phyloP scores from a whole-genome alignment of 495 filamentous ascomycete species.

The Astrocystis sublimbata region DNA sequence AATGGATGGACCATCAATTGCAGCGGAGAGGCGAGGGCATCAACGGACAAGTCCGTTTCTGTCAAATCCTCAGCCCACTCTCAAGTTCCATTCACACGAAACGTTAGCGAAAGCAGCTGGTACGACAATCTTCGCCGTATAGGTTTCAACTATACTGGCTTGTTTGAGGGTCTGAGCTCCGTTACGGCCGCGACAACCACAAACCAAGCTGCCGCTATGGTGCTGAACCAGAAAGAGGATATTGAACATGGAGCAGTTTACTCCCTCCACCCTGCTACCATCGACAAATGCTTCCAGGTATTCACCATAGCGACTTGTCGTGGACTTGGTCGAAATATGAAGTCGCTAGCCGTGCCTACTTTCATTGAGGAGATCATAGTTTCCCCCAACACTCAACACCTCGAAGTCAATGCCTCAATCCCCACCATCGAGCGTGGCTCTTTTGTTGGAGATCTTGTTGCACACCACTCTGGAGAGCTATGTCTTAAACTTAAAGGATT shows the following conservation, averaged over 20 bases:
- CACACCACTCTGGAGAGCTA: too few species aligned
- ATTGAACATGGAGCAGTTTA: too few species aligned
- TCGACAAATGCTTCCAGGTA: constrained; percentile 3
- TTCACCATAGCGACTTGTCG: background rate
- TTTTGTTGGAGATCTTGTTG: background rate
- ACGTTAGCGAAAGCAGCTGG: background rate
- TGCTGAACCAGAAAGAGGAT: too few species aligned
- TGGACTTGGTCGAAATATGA: constrained; percentile 2
- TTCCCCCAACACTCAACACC: background rate
- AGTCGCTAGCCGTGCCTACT: background rate
- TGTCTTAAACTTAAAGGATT: background rate
- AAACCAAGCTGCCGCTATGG: background rate
- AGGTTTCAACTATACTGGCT: background rate
- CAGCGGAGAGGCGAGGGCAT: constrained; percentile 25
- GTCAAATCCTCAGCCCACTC: constrained; percentile 5
- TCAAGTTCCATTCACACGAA: background rate
- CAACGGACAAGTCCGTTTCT: constrained; percentile 32
- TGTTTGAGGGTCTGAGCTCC: background rate
- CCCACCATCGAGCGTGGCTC: constrained; percentile 14
- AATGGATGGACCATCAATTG: background rate
- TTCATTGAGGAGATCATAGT: constrained; percentile 43
- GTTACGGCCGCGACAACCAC: constrained; percentile 1
- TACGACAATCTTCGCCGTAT: background rate
- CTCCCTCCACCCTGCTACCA: background rate
- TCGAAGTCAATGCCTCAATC: background rate